These are phyloP conservation scores for Talaromyces sp. DNA, from an alignment of 2,329 filamentous ascomycete genomes.

Conservation along the genomic window DNA sequence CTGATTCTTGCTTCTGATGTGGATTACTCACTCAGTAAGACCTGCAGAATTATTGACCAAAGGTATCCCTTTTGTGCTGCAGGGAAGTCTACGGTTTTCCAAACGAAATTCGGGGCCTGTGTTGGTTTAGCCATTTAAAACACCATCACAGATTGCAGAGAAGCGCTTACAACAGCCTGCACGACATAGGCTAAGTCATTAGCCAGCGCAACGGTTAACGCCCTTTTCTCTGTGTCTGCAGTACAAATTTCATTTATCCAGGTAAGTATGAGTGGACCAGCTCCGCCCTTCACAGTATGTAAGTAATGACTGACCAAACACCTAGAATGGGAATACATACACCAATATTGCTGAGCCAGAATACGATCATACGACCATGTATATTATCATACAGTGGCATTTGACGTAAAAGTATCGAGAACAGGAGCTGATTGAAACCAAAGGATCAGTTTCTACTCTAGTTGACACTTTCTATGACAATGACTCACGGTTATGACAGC, in stretches of 20 bases:
- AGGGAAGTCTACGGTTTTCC: constrained; percentile 43
- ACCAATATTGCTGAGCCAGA: constrained; percentile 38
- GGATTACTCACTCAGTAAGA: constrained; percentile 31
- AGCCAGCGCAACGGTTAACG: constrained; percentile 30
- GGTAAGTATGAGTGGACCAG: constrained; percentile 39
- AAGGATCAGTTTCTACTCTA: not conserved
- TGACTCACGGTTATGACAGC: constrained; percentile 34
- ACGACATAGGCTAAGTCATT: constrained; percentile 36
- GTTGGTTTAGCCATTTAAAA: not conserved
- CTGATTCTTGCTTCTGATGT: not conserved
- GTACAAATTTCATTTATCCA: constrained; percentile 39
- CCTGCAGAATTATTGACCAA: constrained; percentile 35
- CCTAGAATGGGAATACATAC: constrained; percentile 22
- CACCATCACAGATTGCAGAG: too few species aligned
- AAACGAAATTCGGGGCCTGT: constrained; percentile 40
- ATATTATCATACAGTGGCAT: constrained; percentile 39
- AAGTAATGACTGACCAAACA: not conserved
- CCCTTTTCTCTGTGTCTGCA: constrained; percentile 30
- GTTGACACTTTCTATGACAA: not conserved
- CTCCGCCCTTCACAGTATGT: constrained; percentile 25
- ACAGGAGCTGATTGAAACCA: constrained; percentile 27
- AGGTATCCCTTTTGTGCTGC: constrained; percentile 37
- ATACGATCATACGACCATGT: constrained; percentile 35
- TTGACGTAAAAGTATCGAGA: constrained; percentile 32
- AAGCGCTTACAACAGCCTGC: constrained; percentile 27